A percentile compares a stretch with the other conserved stretches of the same genome.
Evolutionary conservation across 2,329 filamentous ascomycete species (phyloP).

Genomic region (Aspergillus chevalieri): DNA sequence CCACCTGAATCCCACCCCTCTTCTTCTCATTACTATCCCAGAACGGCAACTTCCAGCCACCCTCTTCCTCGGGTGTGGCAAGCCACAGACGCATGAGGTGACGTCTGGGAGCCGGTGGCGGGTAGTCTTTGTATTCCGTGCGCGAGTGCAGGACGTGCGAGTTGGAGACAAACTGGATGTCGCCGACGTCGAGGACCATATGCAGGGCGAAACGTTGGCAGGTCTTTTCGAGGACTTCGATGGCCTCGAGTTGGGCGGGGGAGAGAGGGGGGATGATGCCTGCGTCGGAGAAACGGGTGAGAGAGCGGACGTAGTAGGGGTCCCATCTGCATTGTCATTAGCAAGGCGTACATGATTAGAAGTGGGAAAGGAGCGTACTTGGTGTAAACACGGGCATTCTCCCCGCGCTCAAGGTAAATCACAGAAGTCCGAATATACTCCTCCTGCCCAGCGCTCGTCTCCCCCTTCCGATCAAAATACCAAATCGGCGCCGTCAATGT

Average conservation of each 20-base stretch:
- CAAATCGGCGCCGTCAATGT: constrained; percentile 70
- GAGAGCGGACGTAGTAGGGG: constrained; percentile 75
- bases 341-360: neutral
- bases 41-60: constrained; percentile 79
- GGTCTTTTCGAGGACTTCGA: constrained; percentile 66
- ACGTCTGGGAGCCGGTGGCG: constrained; percentile 62
- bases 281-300: constrained; percentile 65
- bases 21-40: constrained; percentile 78
- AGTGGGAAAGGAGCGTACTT: constrained; percentile 42
- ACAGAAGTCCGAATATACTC: constrained; percentile 67
- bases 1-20: constrained; percentile 80
- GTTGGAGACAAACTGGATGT: constrained; percentile 83
- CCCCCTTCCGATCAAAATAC: constrained; percentile 91
- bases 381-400: constrained; percentile 63
- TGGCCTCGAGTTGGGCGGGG: constrained; percentile 61
- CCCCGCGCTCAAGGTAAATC: constrained; percentile 68
- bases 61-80: constrained; percentile 72
- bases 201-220: constrained; percentile 69
- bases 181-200: constrained; percentile 79
- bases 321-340: constrained; percentile 56
- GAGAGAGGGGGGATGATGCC: constrained; percentile 70
- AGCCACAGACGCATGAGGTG: constrained; percentile 83
- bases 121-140: constrained; percentile 70
- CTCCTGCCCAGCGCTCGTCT: constrained; percentile 67
- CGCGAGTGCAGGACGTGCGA: constrained; percentile 73